These are phyloP conservation scores for Macrolepiota albuminosa DNA, from an alignment of 768 basidiomycete genomes.

Conservation along the genomic window DNA sequence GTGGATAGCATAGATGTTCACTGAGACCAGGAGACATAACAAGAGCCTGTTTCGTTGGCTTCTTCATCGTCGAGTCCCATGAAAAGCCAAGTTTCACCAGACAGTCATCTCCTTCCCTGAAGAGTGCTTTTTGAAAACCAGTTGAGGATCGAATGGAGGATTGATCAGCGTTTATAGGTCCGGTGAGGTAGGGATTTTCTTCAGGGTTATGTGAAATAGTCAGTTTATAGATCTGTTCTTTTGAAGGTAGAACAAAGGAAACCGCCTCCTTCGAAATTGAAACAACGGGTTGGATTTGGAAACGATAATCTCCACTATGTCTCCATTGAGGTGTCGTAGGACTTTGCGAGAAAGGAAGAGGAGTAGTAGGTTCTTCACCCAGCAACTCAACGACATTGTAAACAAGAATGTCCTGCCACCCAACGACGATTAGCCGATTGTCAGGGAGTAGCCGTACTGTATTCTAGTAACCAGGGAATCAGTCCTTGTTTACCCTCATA, in stretches of 20 bases:
- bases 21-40: not conserved
- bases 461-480: not conserved
- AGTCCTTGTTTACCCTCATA: not conserved
- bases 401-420: not conserved
- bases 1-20: not conserved
- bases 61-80: not conserved
- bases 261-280: not conserved
- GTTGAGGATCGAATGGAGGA: not conserved
- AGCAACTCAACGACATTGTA: not conserved
- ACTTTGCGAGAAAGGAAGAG: not conserved
- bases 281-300: not conserved
- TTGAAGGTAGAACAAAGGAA: not conserved
- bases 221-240: not conserved
- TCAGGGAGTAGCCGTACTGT: not conserved
- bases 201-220: not conserved
- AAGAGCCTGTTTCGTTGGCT: not conserved
- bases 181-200: not conserved
- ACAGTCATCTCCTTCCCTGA: not conserved
- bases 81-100: not conserved
- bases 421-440: not conserved
- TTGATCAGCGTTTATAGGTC: not conserved
- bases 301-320: not conserved
- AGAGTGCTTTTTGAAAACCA: not conserved
- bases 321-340: not conserved
- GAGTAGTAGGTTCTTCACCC: not conserved